A percentile compares a stretch with the other conserved stretches of the same genome.
phyloP scores from a whole-genome alignment of 2,329 filamentous ascomycete species.

The Zelopaecilomyces penicillatus region DNA sequence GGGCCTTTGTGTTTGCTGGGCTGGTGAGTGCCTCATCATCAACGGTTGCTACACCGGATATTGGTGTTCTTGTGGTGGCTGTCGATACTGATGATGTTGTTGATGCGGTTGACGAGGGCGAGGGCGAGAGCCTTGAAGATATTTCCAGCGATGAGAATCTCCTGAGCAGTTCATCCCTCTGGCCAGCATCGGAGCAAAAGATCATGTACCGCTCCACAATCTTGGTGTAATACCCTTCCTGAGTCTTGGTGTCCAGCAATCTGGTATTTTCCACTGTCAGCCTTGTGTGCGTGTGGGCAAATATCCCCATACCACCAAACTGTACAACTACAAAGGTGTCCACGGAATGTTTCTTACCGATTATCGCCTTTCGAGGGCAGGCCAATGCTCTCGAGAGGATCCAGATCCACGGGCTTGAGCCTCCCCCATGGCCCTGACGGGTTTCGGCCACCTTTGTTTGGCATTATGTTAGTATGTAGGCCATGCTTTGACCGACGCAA shows the following conservation, averaged over 20 bases:
- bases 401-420: constrained; percentile 64
- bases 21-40: constrained; percentile 11
- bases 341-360: constrained; percentile 43
- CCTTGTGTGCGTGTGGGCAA: too few relatives aligned
- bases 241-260: constrained; percentile 64
- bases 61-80: not conserved
- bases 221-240: constrained; percentile 78
- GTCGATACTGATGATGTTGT: not conserved
- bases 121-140: not conserved
- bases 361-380: constrained; percentile 87
- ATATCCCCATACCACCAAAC: not conserved
- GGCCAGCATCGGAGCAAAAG: constrained; percentile 69
- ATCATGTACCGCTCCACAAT: constrained; percentile 85
- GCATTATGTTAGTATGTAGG: constrained; percentile 13
- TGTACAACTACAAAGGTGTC: not conserved
- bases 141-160: constrained; percentile 59
- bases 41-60: not conserved
- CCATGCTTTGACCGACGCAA: constrained; percentile 21
- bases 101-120: not conserved
- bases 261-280: constrained; percentile 28
- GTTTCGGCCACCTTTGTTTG: constrained; percentile 21
- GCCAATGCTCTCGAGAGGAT: constrained; percentile 73
- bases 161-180: constrained; percentile 63
- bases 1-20: constrained; percentile 46
- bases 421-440: constrained; percentile 56